Percentiles rank a stretch among this genome's conserved stretches.
Conservation (phyloP, 2,329 filamentous ascomycete species). For the Paecilomyces niveus region DNA sequence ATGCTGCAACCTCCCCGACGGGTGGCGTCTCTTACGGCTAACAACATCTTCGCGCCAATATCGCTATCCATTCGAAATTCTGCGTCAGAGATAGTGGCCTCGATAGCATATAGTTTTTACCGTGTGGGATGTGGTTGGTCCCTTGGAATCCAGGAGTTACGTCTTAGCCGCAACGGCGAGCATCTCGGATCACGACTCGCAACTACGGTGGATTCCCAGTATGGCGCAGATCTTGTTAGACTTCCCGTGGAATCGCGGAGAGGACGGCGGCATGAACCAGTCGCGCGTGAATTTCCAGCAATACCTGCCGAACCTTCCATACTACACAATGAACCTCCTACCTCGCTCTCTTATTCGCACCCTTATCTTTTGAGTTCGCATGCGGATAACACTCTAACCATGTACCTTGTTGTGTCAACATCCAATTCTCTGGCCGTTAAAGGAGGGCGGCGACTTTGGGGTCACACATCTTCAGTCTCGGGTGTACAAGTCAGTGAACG, state of each 20-base stretch:
- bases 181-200: constrained; percentile 31
- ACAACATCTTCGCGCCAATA: constrained; percentile 69
- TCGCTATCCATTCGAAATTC: constrained; percentile 74
- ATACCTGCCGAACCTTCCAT: constrained; percentile 20
- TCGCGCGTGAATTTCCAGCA: constrained; percentile 10
- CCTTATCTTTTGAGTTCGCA: constrained; percentile 80
- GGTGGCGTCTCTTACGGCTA: constrained; percentile 71
- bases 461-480: constrained; percentile 83
- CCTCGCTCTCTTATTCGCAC: constrained; percentile 64
- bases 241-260: constrained; percentile 5
- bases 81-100: constrained; percentile 60
- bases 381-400: constrained; percentile 77
- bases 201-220: constrained; percentile 33
- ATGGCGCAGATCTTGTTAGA: constrained; percentile 16
- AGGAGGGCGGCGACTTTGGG: constrained; percentile 71
- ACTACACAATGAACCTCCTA: constrained; percentile 45
- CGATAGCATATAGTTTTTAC: constrained; percentile 78
- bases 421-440: constrained; percentile 60
- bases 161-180: constrained; percentile 49
- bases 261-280: constrained; percentile 7
- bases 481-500: constrained; percentile 76
- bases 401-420: constrained; percentile 74
- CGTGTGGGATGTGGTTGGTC: constrained; percentile 76
- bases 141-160: constrained; percentile 83
- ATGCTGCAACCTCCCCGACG: constrained; percentile 46